Percentiles rank a stretch among this genome's conserved stretches.
These are phyloP conservation scores for Nicotiana tabacum DNA, from an alignment of 257 asterid species.

Conservation along the genomic window DNA sequence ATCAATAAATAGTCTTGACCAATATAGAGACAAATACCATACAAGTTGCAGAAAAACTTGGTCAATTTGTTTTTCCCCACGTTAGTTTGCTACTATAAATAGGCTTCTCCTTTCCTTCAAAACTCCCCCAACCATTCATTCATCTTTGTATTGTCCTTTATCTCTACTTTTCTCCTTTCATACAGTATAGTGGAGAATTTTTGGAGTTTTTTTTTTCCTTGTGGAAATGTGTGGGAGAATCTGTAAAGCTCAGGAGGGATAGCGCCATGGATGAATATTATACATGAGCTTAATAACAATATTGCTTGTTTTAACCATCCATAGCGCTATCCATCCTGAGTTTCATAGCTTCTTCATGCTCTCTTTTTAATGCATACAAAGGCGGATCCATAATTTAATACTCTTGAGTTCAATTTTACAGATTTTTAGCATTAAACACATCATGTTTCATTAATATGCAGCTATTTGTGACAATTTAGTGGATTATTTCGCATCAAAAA, in stretches of 20 bases:
- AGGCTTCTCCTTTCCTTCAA: neutral
- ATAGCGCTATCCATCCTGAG: constrained; percentile 70
- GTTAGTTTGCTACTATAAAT: constrained; percentile 32
- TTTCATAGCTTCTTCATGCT: constrained; percentile 37
- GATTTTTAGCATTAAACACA: no score
- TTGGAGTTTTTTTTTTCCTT: no score
- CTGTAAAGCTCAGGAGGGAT: constrained; percentile 80
- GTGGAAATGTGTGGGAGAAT: constrained; percentile 31
- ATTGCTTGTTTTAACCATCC: neutral
- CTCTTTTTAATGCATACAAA: neutral
- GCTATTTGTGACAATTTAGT: no score
- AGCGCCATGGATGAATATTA: constrained; percentile 34
- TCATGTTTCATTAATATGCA: no score
- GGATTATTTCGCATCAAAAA: no score
- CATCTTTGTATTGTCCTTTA: neutral
- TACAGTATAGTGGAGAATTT: neutral
- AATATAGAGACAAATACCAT: constrained; percentile 8
- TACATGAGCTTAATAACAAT: neutral
- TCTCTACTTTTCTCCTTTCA: neutral
- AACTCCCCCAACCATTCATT: neutral
- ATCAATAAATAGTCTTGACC: neutral
- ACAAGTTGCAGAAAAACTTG: neutral
- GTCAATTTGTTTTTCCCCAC: constrained; percentile 10
- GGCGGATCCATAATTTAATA: no score
- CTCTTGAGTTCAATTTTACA: no score